Evolutionary conservation across 495 filamentous ascomycete genomes (phyloP).

Genomic region (Astrothelium subdiscretum): DNA sequence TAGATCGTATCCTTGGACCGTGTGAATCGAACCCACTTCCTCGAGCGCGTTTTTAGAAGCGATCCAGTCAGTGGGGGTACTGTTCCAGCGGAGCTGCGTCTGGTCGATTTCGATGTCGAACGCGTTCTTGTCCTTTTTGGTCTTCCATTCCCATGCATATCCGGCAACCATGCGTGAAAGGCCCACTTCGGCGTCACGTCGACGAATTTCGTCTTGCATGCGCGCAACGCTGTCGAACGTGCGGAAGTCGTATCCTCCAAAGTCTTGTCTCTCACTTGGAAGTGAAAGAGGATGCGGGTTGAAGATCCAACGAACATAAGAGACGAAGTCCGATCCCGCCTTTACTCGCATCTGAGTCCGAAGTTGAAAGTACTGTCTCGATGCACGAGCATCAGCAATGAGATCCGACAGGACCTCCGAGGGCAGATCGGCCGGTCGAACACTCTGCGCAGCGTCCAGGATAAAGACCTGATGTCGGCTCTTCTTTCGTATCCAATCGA

Average conservation of each 20-base stretch:
- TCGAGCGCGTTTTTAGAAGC: slow-evolving; percentile 11
- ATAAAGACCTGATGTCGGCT: slow-evolving; percentile 11
- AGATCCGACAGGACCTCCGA: slow-evolving; percentile 8
- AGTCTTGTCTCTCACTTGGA: slow-evolving; percentile 8
- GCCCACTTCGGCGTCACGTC: slow-evolving; percentile 10
- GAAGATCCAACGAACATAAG: slow-evolving; percentile 11
- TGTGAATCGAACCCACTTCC: slow-evolving; percentile 14
- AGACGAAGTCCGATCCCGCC: slow-evolving; percentile 10
- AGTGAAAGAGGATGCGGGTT: slow-evolving; percentile 7
- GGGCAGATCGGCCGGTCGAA: slow-evolving; percentile 13
- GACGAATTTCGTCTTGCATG: slow-evolving; percentile 10
- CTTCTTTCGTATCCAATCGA: slow-evolving; percentile 12
- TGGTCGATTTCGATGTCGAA: slow-evolving; percentile 13
- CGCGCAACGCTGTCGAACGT: slow-evolving; percentile 8
- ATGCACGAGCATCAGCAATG: slow-evolving; percentile 11
- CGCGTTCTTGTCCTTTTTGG: slow-evolving; percentile 12
- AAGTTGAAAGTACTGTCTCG: slow-evolving; percentile 9
- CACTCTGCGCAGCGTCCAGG: slow-evolving; percentile 9
- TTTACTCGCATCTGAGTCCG: slow-evolving; percentile 12
- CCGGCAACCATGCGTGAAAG: slow-evolving; percentile 15
- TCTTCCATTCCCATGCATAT: slow-evolving; percentile 13
- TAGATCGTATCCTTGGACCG: slow-evolving; percentile 14
- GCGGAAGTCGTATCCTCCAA: slow-evolving; percentile 13
- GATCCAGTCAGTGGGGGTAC: slow-evolving; percentile 12
- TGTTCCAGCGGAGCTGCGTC: slow-evolving; percentile 10